Evolutionary conservation across 352 stramenopile genomes (phyloP).

Genomic region (Phytophthora tentaculata): DNA sequence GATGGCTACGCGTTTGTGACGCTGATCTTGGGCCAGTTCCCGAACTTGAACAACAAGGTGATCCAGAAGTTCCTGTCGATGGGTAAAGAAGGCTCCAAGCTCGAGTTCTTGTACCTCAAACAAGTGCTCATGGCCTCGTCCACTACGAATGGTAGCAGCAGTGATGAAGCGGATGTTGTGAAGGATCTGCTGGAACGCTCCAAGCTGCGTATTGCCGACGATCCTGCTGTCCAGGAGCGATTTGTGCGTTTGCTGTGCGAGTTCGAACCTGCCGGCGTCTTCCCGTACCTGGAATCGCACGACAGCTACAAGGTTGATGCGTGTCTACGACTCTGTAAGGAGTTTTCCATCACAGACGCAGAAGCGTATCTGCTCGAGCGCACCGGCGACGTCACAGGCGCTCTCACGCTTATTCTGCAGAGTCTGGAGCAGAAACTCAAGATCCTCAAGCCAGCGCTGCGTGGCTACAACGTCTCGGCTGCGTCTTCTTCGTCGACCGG

Average conservation of each 20-base stretch:
- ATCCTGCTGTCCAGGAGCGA: conserved; percentile 82
- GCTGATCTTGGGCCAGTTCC: conserved; percentile 89
- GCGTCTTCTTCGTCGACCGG: conserved; percentile 39
- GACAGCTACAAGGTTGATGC: conserved; percentile 90
- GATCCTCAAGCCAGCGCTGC: conserved; percentile 86
- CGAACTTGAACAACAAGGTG: conserved; percentile 83
- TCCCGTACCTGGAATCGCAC: conserved; percentile 82
- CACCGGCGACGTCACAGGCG: conserved; percentile 93
- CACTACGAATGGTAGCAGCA: conserved; percentile 49
- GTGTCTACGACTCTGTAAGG: conserved; percentile 85
- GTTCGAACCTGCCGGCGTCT: conserved; percentile 78
- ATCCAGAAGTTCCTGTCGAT: conserved; percentile 87
- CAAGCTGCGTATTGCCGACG: conserved; percentile 81
- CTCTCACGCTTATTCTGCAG: conserved; percentile 92
- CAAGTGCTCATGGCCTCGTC: conserved; percentile 74
- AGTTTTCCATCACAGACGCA: conserved; percentile 85
- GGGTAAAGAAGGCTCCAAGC: conserved; percentile 75
- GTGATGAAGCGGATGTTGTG: conserved; percentile 76
- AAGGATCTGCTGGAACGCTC: conserved; percentile 84
- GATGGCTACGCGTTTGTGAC: conserved; percentile 90
- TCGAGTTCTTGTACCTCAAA: conserved; percentile 86
- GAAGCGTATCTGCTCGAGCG: conserved; percentile 94
- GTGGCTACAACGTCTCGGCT: conserved; percentile 69
- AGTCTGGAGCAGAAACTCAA: conserved; percentile 94
- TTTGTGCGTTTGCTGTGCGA: conserved; percentile 84